Base-by-base conservation (phyloP, 176 grass and related monocot species). In the Panicum miliaceum region DNA sequence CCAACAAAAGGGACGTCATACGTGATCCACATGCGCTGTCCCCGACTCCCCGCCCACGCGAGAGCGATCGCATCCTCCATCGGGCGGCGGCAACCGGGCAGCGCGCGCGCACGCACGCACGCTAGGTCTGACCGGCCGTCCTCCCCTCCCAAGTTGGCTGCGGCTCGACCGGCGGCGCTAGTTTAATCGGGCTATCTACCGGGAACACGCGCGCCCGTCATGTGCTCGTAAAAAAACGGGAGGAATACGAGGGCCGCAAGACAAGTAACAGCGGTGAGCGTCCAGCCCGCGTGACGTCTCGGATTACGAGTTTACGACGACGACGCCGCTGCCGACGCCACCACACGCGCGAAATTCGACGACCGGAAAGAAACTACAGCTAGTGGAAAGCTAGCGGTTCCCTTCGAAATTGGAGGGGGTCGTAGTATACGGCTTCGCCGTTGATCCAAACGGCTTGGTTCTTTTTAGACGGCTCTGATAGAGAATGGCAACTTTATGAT, bases 261-360 rank as follows among this genome's bases (percentile, higher is more conserved):
- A 7, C 16, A 23, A 14, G 7, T 42, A 60, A n/a, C 27, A 0
- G 37, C 46, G 42, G 42, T 19, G 18, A 29, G 15, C 2, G 43
- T 78, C 75, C 75, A 81, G 26, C 72, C 4, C 10, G 26, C 12
- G 46, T 71, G 83, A 90, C 77, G 83, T 86, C 23, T 53, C 20
- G 46, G 78, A 82, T 82, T 77, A 86, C 78, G 83, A 46, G 78
- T 77, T 82, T 77, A 86, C 78, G 83, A 46, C 50, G 78, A n/a
- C 26, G 76, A 14, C 20, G 43, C 54, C 7, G 52, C 71, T 64
- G 86, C 56, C 54, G 82, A 76, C 87, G 70, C 77, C 71, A 53
- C 27, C 63, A 37, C 79, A 48, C 41, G 50, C 29, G 60, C 69
- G 69, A 32, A n/a, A n/a, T n/a, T 25, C 65, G 23, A 23, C 20